phyloP scores from a whole-genome alignment of 129 eudicot genomes.

The Smallanthus sonchifolius region DNA sequence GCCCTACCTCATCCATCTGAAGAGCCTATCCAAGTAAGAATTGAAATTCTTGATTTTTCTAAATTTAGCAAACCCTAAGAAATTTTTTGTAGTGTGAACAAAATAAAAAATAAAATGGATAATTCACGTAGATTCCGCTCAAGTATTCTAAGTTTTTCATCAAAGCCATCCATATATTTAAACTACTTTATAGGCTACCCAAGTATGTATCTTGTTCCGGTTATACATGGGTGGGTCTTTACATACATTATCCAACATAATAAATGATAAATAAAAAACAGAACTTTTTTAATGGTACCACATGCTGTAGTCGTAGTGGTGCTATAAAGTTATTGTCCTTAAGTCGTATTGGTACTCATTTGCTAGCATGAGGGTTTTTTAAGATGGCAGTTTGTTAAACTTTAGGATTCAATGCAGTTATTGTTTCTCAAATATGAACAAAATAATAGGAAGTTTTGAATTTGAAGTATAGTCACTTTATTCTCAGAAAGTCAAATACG shows the following conservation, averaged over 20 bases:
- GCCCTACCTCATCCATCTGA: conserved; percentile 98
- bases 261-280: not conserved
- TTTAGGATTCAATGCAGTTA: not conserved
- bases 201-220: not conserved
- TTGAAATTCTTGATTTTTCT: not conserved
- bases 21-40: conserved; percentile 87
- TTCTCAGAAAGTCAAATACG: not conserved
- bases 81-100: not conserved
- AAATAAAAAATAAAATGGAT: not conserved
- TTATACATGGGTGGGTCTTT: not conserved
- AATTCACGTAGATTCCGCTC: not conserved
- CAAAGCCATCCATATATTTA: not conserved
- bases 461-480: not conserved
- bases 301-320: not conserved
- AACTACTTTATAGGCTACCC: not conserved
- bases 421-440: not conserved
- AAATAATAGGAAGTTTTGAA: not conserved
- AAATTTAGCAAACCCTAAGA: not conserved
- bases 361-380: conserved; percentile 3
- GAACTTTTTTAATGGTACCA: not conserved
- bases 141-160: not conserved
- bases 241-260: not conserved
- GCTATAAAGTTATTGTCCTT: not conserved
- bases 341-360: not conserved
- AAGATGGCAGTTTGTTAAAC: not conserved